Conservation (phyloP, 257 asterid species). For the Lithospermum erythrorhizon region DNA sequence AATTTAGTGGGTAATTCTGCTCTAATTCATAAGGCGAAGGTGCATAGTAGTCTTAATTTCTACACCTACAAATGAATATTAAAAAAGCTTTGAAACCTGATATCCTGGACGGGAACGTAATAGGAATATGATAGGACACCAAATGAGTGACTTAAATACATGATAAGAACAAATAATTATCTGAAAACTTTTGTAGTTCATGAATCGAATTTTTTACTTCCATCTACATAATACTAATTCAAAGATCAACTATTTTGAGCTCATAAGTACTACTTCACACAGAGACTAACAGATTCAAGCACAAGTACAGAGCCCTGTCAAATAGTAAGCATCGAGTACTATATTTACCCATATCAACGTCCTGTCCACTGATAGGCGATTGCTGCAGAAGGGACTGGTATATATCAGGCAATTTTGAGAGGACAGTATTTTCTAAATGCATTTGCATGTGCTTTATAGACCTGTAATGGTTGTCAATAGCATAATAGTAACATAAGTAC, state of each 20-base stretch:
- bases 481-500: background rate
- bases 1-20: too few relatives aligned
- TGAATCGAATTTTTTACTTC: background rate
- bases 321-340: background rate
- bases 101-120: too few relatives aligned
- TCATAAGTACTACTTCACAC: too few relatives aligned
- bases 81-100: too few relatives aligned
- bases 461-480: constrained; percentile 28
- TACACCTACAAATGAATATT: too few relatives aligned
- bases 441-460: constrained; percentile 44
- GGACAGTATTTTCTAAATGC: constrained; percentile 66
- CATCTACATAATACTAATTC: too few relatives aligned
- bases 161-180: background rate
- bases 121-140: too few relatives aligned
- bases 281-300: background rate
- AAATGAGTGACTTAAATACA: background rate
- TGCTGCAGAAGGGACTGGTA: constrained; percentile 70
- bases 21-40: too few relatives aligned
- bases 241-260: background rate
- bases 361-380: constrained; percentile 66
- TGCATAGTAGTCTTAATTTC: too few relatives aligned
- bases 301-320: background rate
- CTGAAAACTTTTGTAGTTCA: background rate
- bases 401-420: constrained; percentile 67
- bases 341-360: constrained; percentile 85